These are phyloP conservation scores for Lentinula boryana DNA, from an alignment of 768 basidiomycete genomes.

Conservation along the genomic window DNA sequence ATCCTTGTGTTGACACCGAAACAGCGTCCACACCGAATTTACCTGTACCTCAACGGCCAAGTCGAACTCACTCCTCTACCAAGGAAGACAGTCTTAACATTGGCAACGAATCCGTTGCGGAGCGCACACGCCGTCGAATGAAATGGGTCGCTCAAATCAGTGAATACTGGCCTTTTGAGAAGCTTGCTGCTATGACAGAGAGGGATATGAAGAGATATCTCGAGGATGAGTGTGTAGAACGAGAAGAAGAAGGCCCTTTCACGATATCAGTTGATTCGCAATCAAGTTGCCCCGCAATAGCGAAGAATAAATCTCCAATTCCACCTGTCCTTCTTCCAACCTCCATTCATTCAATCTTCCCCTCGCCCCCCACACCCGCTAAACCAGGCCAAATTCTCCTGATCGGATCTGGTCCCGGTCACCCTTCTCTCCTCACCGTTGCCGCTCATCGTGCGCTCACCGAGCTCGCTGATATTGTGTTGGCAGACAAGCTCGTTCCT, in stretches of 20 bases:
- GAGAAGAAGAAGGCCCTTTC: not conserved
- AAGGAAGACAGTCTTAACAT: too few species aligned
- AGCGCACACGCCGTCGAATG: slow-evolving; percentile 62
- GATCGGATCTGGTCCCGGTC: slow-evolving; percentile 93
- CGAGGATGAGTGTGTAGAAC: not conserved
- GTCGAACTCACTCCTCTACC: slow-evolving; percentile 1
- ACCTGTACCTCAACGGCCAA: slow-evolving; percentile 52
- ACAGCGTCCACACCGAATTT: slow-evolving; percentile 53
- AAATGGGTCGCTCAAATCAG: slow-evolving; percentile 94
- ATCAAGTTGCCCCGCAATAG: slow-evolving; percentile 23
- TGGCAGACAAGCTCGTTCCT: slow-evolving; percentile 96
- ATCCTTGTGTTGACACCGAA: slow-evolving; percentile 47
- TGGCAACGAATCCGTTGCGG: slow-evolving; percentile 30
- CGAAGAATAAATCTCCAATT: slow-evolving; percentile 33
- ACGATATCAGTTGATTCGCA: not conserved
- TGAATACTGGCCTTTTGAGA: slow-evolving; percentile 90
- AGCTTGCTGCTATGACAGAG: slow-evolving; percentile 62
- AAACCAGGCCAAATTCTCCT: slow-evolving; percentile 73
- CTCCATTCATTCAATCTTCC: slow-evolving; percentile 16
- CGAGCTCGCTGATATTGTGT: slow-evolving; percentile 74
- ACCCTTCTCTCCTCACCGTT: slow-evolving; percentile 85
- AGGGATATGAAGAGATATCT: slow-evolving; percentile 47
- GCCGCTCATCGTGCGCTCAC: slow-evolving; percentile 82
- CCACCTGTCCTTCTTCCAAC: slow-evolving; percentile 23
- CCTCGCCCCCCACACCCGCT: slow-evolving; percentile 18